phyloP scores from a whole-genome alignment of 768 basidiomycete species.

The Suillus brevipes region DNA sequence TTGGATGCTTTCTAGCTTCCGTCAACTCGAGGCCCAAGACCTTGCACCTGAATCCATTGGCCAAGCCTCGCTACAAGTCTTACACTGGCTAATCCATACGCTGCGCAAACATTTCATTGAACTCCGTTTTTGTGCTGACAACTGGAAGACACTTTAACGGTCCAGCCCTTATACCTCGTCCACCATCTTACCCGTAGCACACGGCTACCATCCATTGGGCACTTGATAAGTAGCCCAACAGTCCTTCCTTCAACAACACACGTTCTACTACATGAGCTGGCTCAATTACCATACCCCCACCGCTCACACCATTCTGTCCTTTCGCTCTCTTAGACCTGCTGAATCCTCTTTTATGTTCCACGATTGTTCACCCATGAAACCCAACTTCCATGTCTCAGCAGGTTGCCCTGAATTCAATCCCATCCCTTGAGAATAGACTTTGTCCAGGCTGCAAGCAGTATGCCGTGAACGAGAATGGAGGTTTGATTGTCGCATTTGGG shows the following conservation, averaged over 20 bases:
- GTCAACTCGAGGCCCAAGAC: too few species aligned
- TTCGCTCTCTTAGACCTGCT: neutral
- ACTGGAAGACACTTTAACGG: too few species aligned
- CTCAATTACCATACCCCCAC: constrained; percentile 8
- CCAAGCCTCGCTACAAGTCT: too few species aligned
- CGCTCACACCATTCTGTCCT: constrained; percentile 5
- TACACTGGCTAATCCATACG: too few species aligned
- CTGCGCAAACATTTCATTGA: too few species aligned
- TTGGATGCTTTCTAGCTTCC: too few species aligned
- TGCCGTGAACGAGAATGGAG: constrained; percentile 78
- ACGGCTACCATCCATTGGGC: neutral
- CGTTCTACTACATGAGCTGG: constrained; percentile 10
- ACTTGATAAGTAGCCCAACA: neutral
- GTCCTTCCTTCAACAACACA: constrained; percentile 3
- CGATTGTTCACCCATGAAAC: neutral
- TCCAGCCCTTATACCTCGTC: constrained; percentile 2
- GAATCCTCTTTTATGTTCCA: constrained; percentile 1
- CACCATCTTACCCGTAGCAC: neutral
- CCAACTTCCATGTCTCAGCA: constrained; percentile 19
- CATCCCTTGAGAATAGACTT: constrained; percentile 50
- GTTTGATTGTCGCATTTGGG: constrained; percentile 95
- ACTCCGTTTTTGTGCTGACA: too few species aligned
- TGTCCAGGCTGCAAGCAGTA: constrained; percentile 85
- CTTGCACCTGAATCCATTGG: too few species aligned
- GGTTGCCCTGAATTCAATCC: constrained; percentile 14